A percentile compares a stretch with the other conserved stretches of the same genome.
phyloP scores from a whole-genome alignment of 345 rosid genomes.

The Excoecaria cochinchinensis region DNA sequence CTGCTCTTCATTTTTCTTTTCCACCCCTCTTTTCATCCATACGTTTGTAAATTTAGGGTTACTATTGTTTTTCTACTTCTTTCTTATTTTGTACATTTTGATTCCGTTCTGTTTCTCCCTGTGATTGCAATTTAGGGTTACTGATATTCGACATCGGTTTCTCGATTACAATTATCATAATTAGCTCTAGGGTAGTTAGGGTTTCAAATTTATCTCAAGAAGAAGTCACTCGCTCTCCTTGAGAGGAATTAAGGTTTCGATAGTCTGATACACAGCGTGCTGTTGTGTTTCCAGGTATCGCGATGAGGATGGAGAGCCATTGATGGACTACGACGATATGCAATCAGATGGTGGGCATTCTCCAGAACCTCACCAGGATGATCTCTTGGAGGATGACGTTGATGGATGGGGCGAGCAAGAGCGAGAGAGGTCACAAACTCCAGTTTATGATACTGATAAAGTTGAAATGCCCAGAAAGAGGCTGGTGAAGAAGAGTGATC shows the following conservation, averaged over 20 bases:
- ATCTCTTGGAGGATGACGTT: slow-evolving; percentile 56
- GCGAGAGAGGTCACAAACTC: slow-evolving; percentile 59
- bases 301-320: slow-evolving; percentile 91
- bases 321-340: slow-evolving; percentile 86
- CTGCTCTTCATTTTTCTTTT: background rate
- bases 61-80: background rate
- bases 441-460: slow-evolving; percentile 62
- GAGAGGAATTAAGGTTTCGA: background rate
- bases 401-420: slow-evolving; percentile 52
- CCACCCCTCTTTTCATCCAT: background rate
- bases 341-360: slow-evolving; percentile 63
- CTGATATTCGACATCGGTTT: background rate
- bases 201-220: background rate
- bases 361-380: slow-evolving; percentile 46
- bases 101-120: background rate
- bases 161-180: background rate
- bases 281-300: slow-evolving; percentile 47
- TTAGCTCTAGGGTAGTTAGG: background rate
- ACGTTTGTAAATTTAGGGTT: background rate
- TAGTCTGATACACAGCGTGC: background rate
- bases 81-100: background rate
- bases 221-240: no score
- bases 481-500: slow-evolving; percentile 67
- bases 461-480: slow-evolving; percentile 74
- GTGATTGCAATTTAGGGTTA: slow-evolving; percentile 4